Evolutionary conservation across 805 yeast genomes (phyloP), one percentile per base, ranked within the genome.

Genomic region (Candida argentea): DNA sequence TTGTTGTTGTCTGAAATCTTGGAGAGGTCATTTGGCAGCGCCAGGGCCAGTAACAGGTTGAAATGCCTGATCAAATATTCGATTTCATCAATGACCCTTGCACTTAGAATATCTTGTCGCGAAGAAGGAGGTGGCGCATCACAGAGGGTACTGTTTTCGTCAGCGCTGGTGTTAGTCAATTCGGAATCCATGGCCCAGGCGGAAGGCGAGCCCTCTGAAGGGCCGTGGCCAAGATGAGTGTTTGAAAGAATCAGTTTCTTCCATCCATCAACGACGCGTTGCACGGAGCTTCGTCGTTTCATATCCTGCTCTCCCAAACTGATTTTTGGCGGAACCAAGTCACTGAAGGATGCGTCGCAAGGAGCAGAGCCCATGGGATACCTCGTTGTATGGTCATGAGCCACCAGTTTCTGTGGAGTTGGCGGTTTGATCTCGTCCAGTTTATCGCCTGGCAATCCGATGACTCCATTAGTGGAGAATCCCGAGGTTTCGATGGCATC

Each of bases 61-160:
- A 70, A 73, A 40, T 61, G 59, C 7, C 72, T 43, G 4, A 73
- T 57, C 26, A 74, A 50, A 35, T 52, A 65, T 41, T 76, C 80
- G 26, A 77, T 67, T 44, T 81, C 87, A 38, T 74, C 79, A 16
- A 78, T 65, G 3, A 81, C 73, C 44, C 85, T 59, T 3, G 84
- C 84, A 48, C 84, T 73, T 32, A 81, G 50, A 6, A 76, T 55
- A 49, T 80, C 89, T 33, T 73, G 63, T 38, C 73, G 66, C n/a
- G n/a, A n/a, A n/a, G n/a, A n/a, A n/a, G n/a, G n/a, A n/a, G n/a
- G n/a, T n/a, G n/a, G n/a, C n/a, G n/a, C n/a, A n/a, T n/a, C n/a
- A n/a, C n/a, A n/a, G n/a, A n/a, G n/a, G n/a, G n/a, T n/a, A n/a
- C n/a, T n/a, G 20, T 18, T 10, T 18, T 18, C 20, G 7, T 12